Base-by-base conservation (phyloP, 2,329 filamentous ascomycete genomes). In the Talaromyces funiculosus region DNA sequence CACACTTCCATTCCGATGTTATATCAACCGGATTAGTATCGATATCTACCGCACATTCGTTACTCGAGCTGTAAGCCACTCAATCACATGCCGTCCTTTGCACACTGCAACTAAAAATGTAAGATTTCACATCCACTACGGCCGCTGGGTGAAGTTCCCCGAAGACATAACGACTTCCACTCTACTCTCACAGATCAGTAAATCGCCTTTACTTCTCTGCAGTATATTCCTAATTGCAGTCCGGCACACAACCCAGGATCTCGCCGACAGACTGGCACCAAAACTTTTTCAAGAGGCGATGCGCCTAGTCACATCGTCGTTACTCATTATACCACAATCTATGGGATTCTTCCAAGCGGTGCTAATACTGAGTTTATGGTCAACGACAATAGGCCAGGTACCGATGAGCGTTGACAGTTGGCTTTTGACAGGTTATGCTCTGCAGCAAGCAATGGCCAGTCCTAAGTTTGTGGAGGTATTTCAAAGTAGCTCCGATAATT, bases 381-480 rank as follows among this genome's bases (percentile, higher is more conserved):
- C 77, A 4, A 80, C 77, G 0, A 79, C 77, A 1, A 75, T 79
- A 75, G 59, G 75, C 1, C 75, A 78, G 59, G 69, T 75, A 9
- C 77, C 76, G 0, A 63, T 80, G 60, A 77, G 75, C 47, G 72
- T 80, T 31, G 77, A 79, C 64, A 78, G 75, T 56, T 79, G 77
- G 77, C 71, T 79, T 20, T 65, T 78, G 14, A 78, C 72, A 53
- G 76, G 76, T 6, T 79, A 74, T 67, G 75, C 75, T 10, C 64
- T 80, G 2, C 77, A 79, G 56, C 77, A 79, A 51, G 69, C 71
- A 42, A 67, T 74, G 22, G 71, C 74, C 1, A 77, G 73, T 59
- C 67, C 69, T n/a, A 47, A 73, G 12, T 77, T 78, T 61, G 62
- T 59, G n/a, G 37, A 62, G 43, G 35, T 63, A 29, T 40, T 60